These are phyloP conservation scores for Pseudodiploospora longispora DNA, from an alignment of 2,329 filamentous ascomycete genomes.

Conservation along the genomic window DNA sequence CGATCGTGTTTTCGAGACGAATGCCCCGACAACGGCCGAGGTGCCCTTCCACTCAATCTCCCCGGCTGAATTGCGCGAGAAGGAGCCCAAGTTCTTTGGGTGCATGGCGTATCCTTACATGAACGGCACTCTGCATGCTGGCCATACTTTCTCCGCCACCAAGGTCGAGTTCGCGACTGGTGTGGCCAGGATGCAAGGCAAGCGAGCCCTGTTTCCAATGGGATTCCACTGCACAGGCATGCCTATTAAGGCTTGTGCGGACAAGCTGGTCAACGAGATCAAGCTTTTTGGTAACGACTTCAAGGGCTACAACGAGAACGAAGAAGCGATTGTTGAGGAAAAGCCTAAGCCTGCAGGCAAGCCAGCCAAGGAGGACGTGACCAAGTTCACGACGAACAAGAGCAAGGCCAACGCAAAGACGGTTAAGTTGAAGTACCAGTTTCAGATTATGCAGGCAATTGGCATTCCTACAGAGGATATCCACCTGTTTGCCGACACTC, in stretches of 20 bases:
- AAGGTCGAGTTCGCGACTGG: constrained; percentile 92
- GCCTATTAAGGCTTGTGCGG: constrained; percentile 94
- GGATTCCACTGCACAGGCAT: constrained; percentile 93
- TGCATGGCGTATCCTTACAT: constrained; percentile 53
- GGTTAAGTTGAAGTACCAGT: constrained; percentile 90
- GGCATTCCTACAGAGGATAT: constrained; percentile 85
- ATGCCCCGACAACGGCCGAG: constrained; percentile 74
- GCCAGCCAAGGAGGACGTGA: constrained; percentile 69
- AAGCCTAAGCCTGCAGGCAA: constrained; percentile 48
- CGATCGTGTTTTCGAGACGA: constrained; percentile 63
- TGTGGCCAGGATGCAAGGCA: constrained; percentile 84
- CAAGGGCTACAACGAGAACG: constrained; percentile 62
- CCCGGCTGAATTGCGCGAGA: constrained; percentile 65
- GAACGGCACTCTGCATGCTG: constrained; percentile 84
- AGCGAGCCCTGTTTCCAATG: constrained; percentile 77
- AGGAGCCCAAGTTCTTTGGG: constrained; percentile 86
- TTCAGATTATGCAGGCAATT: constrained; percentile 88
- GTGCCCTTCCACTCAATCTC: constrained; percentile 67
- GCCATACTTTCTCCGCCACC: constrained; percentile 83
- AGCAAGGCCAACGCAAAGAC: constrained; percentile 86
- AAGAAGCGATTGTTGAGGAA: constrained; percentile 41
- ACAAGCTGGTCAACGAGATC: constrained; percentile 88
- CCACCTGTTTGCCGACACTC: constrained; percentile 84
- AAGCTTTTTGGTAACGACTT: constrained; percentile 84
- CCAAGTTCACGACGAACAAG: constrained; percentile 89